phyloP scores from a whole-genome alignment of 768 basidiomycete species.

The Lactifluus volemus region DNA sequence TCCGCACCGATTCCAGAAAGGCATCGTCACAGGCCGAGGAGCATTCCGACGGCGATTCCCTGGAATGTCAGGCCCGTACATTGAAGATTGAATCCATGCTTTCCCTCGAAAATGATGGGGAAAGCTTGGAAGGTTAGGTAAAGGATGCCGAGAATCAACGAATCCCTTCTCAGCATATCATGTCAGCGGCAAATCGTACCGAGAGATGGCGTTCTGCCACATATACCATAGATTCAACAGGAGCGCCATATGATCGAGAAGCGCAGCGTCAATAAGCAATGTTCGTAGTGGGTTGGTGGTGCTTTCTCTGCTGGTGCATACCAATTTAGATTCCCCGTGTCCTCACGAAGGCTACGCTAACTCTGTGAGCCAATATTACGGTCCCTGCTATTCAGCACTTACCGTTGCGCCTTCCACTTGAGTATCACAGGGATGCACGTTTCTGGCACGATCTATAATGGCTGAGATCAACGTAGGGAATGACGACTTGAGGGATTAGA shows the following conservation, averaged over 20 bases:
- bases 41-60: slow-evolving; percentile 43
- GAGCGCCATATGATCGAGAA: slow-evolving; percentile 69
- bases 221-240: slow-evolving; percentile 60
- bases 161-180: slow-evolving; percentile 25
- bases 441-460: slow-evolving; percentile 56
- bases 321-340: slow-evolving; percentile 44
- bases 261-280: slow-evolving; percentile 47
- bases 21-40: slow-evolving; percentile 32
- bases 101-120: slow-evolving; percentile 40
- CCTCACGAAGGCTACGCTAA: slow-evolving; percentile 40
- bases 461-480: neutral
- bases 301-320: slow-evolving; percentile 52
- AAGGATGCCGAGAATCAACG: slow-evolving; percentile 35
- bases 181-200: neutral
- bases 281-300: slow-evolving; percentile 35
- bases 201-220: neutral
- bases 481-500: neutral
- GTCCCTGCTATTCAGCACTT: neutral
- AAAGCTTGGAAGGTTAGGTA: slow-evolving; percentile 50
- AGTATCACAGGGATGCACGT: slow-evolving; percentile 57
- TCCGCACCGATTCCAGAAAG: slow-evolving; percentile 37
- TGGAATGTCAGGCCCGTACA: slow-evolving; percentile 40
- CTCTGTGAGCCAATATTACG: neutral
- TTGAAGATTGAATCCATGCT: slow-evolving; percentile 48
- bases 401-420: slow-evolving; percentile 52